A percentile compares a stretch with the other conserved stretches of the same genome.
Evolutionary conservation across 164 flowering plant genomes (phyloP).

Genomic region (Hamamelis virginiana): DNA sequence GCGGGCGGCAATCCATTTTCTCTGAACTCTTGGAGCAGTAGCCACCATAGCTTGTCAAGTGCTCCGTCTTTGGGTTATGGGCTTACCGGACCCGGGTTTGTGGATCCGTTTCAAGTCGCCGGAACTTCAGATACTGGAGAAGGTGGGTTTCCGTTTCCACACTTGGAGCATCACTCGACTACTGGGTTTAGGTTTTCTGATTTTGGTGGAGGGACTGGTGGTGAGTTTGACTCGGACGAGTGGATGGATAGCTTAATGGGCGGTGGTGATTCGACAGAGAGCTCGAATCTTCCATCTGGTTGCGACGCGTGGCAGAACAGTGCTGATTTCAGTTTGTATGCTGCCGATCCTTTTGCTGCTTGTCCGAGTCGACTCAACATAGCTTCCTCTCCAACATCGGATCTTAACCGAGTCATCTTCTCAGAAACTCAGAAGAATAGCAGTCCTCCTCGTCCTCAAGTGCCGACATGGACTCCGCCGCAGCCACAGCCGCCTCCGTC

Average conservation of each 20-base stretch:
- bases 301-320: conserved; percentile 55
- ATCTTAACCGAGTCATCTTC: conserved; percentile 57
- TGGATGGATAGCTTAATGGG: conserved; percentile 91
- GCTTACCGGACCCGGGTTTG: conserved; percentile 36
- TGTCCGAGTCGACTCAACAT: conserved; percentile 51
- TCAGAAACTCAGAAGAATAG: conserved; percentile 31
- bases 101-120: conserved; percentile 52
- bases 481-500: conserved; percentile 11
- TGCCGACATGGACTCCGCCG: conserved; percentile 29
- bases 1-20: conserved; percentile 30
- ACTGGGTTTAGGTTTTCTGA: conserved; percentile 53
- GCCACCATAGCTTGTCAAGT: conserved; percentile 15
- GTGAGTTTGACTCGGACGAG: conserved; percentile 82
- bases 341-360: conserved; percentile 52
- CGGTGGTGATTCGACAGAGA: conserved; percentile 63
- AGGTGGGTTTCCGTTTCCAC: conserved; percentile 46
- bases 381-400: conserved; percentile 37
- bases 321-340: conserved; percentile 45
- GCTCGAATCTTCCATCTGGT: conserved; percentile 52
- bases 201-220: conserved; percentile 35
- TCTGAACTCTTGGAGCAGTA: conserved; percentile 41
- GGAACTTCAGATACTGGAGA: conserved; percentile 36
- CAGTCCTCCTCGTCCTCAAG: conserved; percentile 9
- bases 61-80: conserved; percentile 33
- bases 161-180: conserved; percentile 32